Percentiles rank a stretch among this genome's conserved stretches.
Conservation (phyloP, 164 flowering plant species). For the Liriodendron chinense region DNA sequence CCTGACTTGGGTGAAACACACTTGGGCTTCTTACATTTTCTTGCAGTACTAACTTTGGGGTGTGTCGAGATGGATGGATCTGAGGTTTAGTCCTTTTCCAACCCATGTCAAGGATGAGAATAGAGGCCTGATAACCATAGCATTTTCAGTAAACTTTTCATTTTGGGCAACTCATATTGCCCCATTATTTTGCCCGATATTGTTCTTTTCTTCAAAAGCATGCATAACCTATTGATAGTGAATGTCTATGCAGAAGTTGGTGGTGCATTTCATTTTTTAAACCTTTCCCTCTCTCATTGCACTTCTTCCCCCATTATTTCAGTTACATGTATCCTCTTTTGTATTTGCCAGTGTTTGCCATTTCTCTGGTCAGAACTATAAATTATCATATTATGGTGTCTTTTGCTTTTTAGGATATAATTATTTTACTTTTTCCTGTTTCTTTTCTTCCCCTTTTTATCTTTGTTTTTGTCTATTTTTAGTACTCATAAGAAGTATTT, state of each 20-base stretch:
- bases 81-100: neutral
- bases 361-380: too few species aligned
- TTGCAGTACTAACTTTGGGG: neutral
- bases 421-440: too few species aligned
- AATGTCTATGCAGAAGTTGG: neutral
- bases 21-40: neutral
- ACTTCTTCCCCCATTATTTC: neutral
- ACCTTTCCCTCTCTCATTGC: neutral
- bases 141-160: neutral
- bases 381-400: too few species aligned
- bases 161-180: neutral
- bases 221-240: neutral
- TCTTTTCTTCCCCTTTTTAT: too few species aligned
- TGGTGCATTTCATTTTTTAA: neutral
- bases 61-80: neutral
- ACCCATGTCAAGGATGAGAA: neutral
- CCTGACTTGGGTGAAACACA: neutral
- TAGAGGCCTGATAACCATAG: neutral
- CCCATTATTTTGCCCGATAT: too few species aligned
- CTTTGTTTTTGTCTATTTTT: neutral
- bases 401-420: too few species aligned
- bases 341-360: too few species aligned
- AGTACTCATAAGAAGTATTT: too few species aligned
- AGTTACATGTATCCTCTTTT: neutral
- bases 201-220: neutral